A percentile compares a stretch with the other conserved stretches of the same genome.
phyloP scores from a whole-genome alignment of 2,329 filamentous ascomycete genomes.

The Colletotrichum sp. region DNA sequence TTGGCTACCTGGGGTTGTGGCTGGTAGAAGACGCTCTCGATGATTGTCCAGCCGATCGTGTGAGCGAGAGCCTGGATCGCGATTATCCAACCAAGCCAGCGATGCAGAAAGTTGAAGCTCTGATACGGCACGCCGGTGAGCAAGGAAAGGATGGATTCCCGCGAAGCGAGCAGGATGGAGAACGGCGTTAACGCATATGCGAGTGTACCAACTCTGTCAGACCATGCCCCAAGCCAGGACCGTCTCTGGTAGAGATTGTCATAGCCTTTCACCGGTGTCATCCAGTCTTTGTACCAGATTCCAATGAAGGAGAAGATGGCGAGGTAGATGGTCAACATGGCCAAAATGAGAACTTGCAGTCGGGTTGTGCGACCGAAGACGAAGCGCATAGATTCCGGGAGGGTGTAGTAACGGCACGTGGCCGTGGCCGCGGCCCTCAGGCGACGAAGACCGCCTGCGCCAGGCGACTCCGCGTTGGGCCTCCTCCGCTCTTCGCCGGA shows the following conservation, averaged over 20 bases:
- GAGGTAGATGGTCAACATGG: conserved; percentile 65
- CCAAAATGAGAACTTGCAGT: conserved; percentile 68
- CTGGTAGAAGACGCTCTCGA: conserved; percentile 72
- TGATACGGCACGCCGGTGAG: conserved; percentile 78
- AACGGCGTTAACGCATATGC: conserved; percentile 78
- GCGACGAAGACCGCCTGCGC: background rate
- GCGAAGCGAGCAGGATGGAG: conserved; percentile 68
- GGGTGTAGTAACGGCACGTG: conserved; percentile 46
- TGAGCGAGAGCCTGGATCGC: conserved; percentile 71
- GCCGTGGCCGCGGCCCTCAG: background rate
- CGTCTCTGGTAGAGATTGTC: conserved; percentile 67
- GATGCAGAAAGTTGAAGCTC: conserved; percentile 78
- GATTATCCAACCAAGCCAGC: conserved; percentile 78
- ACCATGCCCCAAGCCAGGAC: conserved; percentile 69
- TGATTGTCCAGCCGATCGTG: conserved; percentile 72
- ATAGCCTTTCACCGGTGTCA: conserved; percentile 67
- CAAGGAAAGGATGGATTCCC: conserved; percentile 73
- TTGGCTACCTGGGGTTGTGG: conserved; percentile 68
- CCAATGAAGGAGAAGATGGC: conserved; percentile 73
- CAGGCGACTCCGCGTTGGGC: conserved; percentile 10
- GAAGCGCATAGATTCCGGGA: conserved; percentile 61
- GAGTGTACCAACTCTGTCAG: conserved; percentile 71
- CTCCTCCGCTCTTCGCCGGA: background rate
- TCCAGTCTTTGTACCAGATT: conserved; percentile 71
- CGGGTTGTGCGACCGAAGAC: conserved; percentile 73